Percentiles rank a stretch among this genome's conserved stretches.
These are phyloP conservation scores for Acrodontium crateriforme DNA, from an alignment of 2,329 filamentous ascomycete genomes.

Conservation along the genomic window DNA sequence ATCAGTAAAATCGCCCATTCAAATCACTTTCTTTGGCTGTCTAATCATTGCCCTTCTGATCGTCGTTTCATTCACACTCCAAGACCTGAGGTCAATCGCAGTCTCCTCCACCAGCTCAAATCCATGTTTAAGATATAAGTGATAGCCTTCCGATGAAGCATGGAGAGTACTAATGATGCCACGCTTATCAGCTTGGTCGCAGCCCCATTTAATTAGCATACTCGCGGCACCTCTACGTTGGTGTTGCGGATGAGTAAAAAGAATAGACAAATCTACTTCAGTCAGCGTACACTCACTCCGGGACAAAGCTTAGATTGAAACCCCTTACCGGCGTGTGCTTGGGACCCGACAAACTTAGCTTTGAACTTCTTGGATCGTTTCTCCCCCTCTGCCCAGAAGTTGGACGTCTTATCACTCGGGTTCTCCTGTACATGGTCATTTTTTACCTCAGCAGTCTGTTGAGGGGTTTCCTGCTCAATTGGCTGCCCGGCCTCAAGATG, in stretches of 20 bases:
- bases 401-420: slow-evolving; percentile 1
- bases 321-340: background rate
- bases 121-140: slow-evolving; percentile 24
- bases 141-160: slow-evolving; percentile 18
- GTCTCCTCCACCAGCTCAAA: slow-evolving; percentile 13
- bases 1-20: no score
- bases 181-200: slow-evolving; percentile 24
- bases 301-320: background rate
- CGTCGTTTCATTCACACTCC: slow-evolving; percentile 11
- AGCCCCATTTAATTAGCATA: slow-evolving; percentile 25
- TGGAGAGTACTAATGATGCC: slow-evolving; percentile 23
- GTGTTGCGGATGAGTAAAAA: slow-evolving; percentile 26
- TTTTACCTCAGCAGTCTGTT: slow-evolving; percentile 1
- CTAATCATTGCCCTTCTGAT: slow-evolving; percentile 8
- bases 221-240: slow-evolving; percentile 26
- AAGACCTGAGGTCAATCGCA: slow-evolving; percentile 11
- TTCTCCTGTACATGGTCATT: background rate
- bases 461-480: slow-evolving; percentile 1
- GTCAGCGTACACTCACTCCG: background rate
- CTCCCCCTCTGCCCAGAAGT: slow-evolving; percentile 4
- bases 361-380: slow-evolving; percentile 7
- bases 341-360: slow-evolving; percentile 4
- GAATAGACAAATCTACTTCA: slow-evolving; percentile 12
- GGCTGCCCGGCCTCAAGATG: slow-evolving; percentile 3
- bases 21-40: slow-evolving; percentile 2